phyloP scores from a whole-genome alignment of 2,329 filamentous ascomycete genomes.

The Chaetomiaceae sp. region DNA sequence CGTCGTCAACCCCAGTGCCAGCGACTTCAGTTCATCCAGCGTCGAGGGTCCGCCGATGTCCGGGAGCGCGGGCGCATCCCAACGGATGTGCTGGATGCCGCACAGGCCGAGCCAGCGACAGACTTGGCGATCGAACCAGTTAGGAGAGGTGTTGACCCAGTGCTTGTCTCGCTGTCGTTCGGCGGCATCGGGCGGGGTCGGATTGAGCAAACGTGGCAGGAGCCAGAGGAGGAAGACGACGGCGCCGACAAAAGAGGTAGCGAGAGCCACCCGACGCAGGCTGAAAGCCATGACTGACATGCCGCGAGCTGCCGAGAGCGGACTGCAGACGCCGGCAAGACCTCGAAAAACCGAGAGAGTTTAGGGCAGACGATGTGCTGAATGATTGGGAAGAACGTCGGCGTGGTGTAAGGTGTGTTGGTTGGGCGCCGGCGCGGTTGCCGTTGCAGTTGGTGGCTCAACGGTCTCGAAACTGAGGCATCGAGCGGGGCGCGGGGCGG shows the following conservation, averaged over 20 bases:
- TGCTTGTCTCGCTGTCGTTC: constrained; percentile 55
- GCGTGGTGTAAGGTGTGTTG: too few relatives aligned
- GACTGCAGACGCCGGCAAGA: too few relatives aligned
- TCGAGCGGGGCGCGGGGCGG: too few relatives aligned
- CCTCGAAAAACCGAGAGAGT: too few relatives aligned
- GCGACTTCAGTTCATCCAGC: constrained; percentile 32
- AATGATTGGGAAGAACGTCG: too few relatives aligned
- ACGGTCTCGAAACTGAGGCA: too few relatives aligned
- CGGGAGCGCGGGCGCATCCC: constrained; percentile 45
- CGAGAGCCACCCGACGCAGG: constrained; percentile 39
- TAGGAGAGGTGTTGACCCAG: constrained; percentile 67
- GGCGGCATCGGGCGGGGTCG: constrained; percentile 54
- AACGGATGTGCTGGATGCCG: constrained; percentile 65
- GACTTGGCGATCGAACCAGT: constrained; percentile 67
- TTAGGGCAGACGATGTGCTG: too few relatives aligned
- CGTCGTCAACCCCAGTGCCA: constrained; percentile 24
- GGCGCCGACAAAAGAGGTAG: constrained; percentile 27
- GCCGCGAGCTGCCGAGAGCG: background rate
- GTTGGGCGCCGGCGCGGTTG: too few relatives aligned
- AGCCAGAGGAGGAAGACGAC: constrained; percentile 45
- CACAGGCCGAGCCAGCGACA: constrained; percentile 78
- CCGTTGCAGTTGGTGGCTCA: too few relatives aligned
- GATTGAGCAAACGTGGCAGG: constrained; percentile 53
- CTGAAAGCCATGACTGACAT: constrained; percentile 23
- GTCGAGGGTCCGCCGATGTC: constrained; percentile 26